Base-by-base conservation (phyloP, 1,284 basidiomycete genomes). In the Takashimella tepidaria region DNA sequence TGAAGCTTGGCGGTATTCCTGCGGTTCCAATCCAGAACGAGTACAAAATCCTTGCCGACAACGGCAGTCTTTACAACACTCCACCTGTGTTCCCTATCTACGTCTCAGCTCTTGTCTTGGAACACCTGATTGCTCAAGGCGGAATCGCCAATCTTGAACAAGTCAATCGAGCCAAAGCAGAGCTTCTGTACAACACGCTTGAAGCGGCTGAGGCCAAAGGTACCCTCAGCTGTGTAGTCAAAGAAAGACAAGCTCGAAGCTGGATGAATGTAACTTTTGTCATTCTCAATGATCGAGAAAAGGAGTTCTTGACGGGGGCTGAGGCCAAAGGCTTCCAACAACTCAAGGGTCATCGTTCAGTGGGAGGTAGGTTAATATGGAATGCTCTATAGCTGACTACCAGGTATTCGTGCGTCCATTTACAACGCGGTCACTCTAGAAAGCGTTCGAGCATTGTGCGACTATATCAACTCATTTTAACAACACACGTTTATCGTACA, bases 221-320 rank as follows among this genome's bases (percentile, higher is more conserved):
- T 0, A 73, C 87, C 46, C 81, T 89, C 62, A 81, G 76, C 60
- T 71, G 80, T 41, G 86, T 86, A 67, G 89, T 92, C 12, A 78
- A 81, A 63, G 80, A 83, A 60, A 64, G 68, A 49, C 84, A 82
- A 2, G 84, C 86, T 43, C 81, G 85, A 50, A 92, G 89, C 75
- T 88, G 88, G 84, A 96, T 96, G 92, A 98, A 98, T 70, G 81
- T 90, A 12, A 87, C 89, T 0, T 97, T 95, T 75, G 83, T 84
- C 54, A 79, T 91, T 24, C 66, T 83, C 13, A 86, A 84, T 0
- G 86, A 72, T 80, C 11, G 84, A 26, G 80, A 93, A 72, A 82
- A 83, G 66, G 76, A 77, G 59, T 96, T 95, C 72, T 72, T 96
- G 59, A 79, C 81, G 16, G 89, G 86, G 16, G 92, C 92, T 0